Percentiles rank a stretch among this genome's conserved stretches.
Evolutionary conservation across 2,329 filamentous ascomycete species (phyloP).

Genomic region (Penicillium sp.): DNA sequence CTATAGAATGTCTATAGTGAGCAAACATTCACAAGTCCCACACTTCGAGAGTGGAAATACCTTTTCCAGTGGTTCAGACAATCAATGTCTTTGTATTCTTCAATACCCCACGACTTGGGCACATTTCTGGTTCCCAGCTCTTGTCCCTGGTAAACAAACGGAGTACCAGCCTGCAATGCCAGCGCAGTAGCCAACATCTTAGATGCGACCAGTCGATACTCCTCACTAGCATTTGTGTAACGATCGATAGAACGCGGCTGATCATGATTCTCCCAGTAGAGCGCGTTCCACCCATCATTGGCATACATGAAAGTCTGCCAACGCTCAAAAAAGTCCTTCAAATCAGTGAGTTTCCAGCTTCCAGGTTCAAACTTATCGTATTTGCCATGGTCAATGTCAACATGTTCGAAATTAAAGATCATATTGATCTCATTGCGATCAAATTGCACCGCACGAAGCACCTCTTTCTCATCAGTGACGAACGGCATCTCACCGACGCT

Average conservation of each 20-base stretch:
- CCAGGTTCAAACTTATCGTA: constrained; percentile 51
- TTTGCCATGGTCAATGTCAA: constrained; percentile 56
- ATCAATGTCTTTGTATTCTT: constrained; percentile 68
- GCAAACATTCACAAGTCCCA: neutral
- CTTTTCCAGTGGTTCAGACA: constrained; percentile 56
- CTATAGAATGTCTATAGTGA: constrained; percentile 18
- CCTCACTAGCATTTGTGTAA: constrained; percentile 52
- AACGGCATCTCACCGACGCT: constrained; percentile 62
- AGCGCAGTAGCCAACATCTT: constrained; percentile 62
- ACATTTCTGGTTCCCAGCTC: constrained; percentile 67
- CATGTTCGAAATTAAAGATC: constrained; percentile 71
- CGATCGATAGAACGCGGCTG: constrained; percentile 60
- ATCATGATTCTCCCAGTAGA: constrained; percentile 67
- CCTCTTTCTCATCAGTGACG: constrained; percentile 48
- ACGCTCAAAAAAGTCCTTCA: constrained; percentile 55
- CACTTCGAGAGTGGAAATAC: constrained; percentile 26
- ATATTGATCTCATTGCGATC: constrained; percentile 63
- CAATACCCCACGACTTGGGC: constrained; percentile 58
- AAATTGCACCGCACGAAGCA: constrained; percentile 54
- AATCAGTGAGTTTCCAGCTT: constrained; percentile 50
- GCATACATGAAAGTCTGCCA: constrained; percentile 61
- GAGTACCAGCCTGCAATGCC: constrained; percentile 58
- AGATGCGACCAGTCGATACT: constrained; percentile 50
- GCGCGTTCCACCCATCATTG: constrained; percentile 62
- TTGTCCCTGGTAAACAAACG: constrained; percentile 69